A percentile compares a stretch with the other conserved stretches of the same genome.
These are phyloP conservation scores for Apiospora sp. DNA, from an alignment of 2,329 filamentous ascomycete species.

Conservation along the genomic window DNA sequence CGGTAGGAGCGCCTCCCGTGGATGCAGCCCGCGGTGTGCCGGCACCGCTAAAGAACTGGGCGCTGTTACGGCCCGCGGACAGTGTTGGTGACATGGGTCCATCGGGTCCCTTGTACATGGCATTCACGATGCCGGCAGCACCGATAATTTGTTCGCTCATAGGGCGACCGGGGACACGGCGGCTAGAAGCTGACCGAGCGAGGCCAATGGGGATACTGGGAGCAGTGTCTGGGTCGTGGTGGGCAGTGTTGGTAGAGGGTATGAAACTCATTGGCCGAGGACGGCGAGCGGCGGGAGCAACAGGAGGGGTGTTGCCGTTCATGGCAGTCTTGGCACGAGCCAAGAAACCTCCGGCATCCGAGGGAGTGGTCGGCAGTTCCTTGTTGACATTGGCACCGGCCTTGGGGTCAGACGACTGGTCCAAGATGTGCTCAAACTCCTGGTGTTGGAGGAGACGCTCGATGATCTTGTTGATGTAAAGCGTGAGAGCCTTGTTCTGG, in stretches of 20 bases:
- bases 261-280: conserved; percentile 66
- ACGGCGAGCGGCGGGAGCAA: conserved; percentile 37
- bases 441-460: conserved; percentile 92
- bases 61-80: conserved; percentile 64
- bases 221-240: conserved; percentile 75
- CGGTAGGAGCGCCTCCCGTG: conserved; percentile 54
- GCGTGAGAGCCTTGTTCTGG: conserved; percentile 94
- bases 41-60: conserved; percentile 65
- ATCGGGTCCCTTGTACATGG: conserved; percentile 84
- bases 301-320: conserved; percentile 37
- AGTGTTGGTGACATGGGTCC: conserved; percentile 68
- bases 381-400: conserved; percentile 72
- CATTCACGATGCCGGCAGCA: conserved; percentile 79
- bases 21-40: conserved; percentile 44
- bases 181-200: conserved; percentile 61
- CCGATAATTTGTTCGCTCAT: conserved; percentile 69
- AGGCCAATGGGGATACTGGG: conserved; percentile 77
- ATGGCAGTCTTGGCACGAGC: conserved; percentile 64
- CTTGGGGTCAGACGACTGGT: conserved; percentile 75
- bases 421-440: conserved; percentile 92
- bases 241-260: conserved; percentile 52
- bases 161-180: conserved; percentile 58
- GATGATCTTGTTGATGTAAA: conserved; percentile 99
- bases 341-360: conserved; percentile 61
- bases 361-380: conserved; percentile 80